A percentile compares a stretch with the other conserved stretches of the same genome.
Evolutionary conservation across 1,139 yeast genomes (phyloP).

Genomic region (Blastobotrys proliferans): DNA sequence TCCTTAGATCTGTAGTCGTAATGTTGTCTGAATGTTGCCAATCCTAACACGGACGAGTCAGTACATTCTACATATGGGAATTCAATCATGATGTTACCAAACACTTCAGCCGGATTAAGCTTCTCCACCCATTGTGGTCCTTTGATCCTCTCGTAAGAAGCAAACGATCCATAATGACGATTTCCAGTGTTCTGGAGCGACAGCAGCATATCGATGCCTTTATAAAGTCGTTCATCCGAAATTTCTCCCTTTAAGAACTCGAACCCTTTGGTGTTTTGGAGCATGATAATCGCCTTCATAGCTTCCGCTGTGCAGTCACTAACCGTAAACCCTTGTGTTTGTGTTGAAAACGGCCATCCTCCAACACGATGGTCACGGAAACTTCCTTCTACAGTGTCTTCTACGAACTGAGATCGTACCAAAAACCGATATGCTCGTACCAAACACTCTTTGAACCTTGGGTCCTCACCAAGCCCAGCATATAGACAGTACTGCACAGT

Average conservation of each 20-base stretch:
- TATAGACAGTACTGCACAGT: constrained; percentile 76
- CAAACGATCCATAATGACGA: constrained; percentile 86
- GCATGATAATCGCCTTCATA: constrained; percentile 89
- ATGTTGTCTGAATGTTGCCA: constrained; percentile 70
- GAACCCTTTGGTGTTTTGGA: constrained; percentile 54
- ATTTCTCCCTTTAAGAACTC: constrained; percentile 48
- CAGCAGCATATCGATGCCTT: constrained; percentile 70
- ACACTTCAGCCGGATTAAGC: constrained; percentile 95
- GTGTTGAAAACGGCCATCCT: constrained; percentile 97
- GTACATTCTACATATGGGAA: constrained; percentile 98
- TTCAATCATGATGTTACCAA: constrained; percentile 97
- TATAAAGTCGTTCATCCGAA: constrained; percentile 49
- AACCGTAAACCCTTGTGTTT: constrained; percentile 93
- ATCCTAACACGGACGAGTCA: constrained; percentile 87
- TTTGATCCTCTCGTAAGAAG: constrained; percentile 84
- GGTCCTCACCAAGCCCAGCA: constrained; percentile 72
- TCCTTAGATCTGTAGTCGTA: constrained; percentile 59
- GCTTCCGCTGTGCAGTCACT: constrained; percentile 98
- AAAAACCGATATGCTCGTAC: constrained; percentile 65
- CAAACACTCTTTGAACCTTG: constrained; percentile 62
- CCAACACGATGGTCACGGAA: constrained; percentile 83
- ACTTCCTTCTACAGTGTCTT: constrained; percentile 72
- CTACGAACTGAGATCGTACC: constrained; percentile 78
- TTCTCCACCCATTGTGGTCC: constrained; percentile 73
- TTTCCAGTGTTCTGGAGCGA: constrained; percentile 69